Conservation (phyloP, 164 flowering plant genomes). For the Paratinospora sagittata region DNA sequence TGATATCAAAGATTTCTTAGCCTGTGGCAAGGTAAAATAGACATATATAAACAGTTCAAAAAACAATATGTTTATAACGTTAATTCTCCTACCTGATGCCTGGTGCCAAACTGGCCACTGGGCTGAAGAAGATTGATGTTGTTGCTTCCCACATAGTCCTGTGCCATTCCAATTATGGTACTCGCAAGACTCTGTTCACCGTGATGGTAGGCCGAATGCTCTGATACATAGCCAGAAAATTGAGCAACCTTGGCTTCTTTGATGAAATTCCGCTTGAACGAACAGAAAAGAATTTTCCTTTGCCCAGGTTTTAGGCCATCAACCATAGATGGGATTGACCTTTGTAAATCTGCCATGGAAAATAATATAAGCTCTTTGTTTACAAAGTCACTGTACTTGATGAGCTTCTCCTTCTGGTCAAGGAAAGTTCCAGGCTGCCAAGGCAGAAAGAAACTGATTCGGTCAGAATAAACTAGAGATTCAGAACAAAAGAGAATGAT, state of each 20-base stretch:
- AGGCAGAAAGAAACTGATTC: not conserved
- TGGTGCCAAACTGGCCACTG: slow-evolving; percentile 85
- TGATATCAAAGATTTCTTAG: not conserved
- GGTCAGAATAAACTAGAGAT: not conserved
- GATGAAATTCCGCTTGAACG: slow-evolving; percentile 71
- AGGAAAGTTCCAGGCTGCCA: slow-evolving; percentile 83
- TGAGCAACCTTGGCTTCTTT: slow-evolving; percentile 80
- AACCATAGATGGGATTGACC: slow-evolving; percentile 95
- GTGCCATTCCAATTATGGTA: slow-evolving; percentile 94
- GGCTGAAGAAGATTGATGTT: slow-evolving; percentile 81
- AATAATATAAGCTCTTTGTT: slow-evolving; percentile 90
- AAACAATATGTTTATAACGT: not conserved
- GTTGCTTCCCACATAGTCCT: slow-evolving; percentile 87
- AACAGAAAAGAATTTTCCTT: slow-evolving; percentile 83
- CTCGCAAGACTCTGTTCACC: slow-evolving; percentile 86
- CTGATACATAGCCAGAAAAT: slow-evolving; percentile 85
- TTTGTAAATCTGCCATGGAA: slow-evolving; percentile 86
- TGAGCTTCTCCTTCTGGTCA: slow-evolving; percentile 57
- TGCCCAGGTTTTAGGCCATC: slow-evolving; percentile 98
- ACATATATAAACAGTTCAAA: not conserved
- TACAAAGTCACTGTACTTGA: slow-evolving; percentile 83
- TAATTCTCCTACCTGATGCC: slow-evolving; percentile 40
- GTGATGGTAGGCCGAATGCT: slow-evolving; percentile 93
- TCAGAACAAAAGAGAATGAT: not conserved
- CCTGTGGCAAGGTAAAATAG: not conserved